Evolutionary conservation across 192 early-diverging fungal genomes (phyloP).

Genomic region (Irineochytrium annulatum): DNA sequence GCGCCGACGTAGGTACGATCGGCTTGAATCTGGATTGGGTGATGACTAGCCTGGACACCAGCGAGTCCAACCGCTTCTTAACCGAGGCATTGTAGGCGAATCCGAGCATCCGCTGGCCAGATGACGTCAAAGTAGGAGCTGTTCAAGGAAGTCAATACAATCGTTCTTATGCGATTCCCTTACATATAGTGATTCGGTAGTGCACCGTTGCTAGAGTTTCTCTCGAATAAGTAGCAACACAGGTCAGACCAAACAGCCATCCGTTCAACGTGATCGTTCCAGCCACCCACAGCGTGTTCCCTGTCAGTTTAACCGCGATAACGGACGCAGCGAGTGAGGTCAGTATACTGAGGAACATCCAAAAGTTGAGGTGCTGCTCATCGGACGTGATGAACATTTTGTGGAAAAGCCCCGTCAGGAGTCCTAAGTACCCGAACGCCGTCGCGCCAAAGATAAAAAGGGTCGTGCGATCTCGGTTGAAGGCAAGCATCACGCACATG

Average conservation of each 20-base stretch:
- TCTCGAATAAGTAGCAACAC: constrained; percentile 8
- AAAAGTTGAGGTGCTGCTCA: constrained; percentile 22
- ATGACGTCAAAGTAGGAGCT: constrained; percentile 31
- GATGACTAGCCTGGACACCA: background rate
- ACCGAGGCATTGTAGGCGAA: background rate
- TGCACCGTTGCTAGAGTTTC: constrained; percentile 29
- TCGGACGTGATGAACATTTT: constrained; percentile 37
- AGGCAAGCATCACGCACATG: background rate
- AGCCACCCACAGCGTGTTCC: constrained; percentile 6
- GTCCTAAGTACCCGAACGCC: constrained; percentile 7
- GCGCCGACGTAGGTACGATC: constrained; percentile 5
- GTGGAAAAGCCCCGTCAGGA: constrained; percentile 33
- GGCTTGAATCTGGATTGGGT: background rate
- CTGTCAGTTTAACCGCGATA: constrained; percentile 18
- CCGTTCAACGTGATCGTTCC: constrained; percentile 24
- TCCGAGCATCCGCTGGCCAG: constrained; percentile 31
- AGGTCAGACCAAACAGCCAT: constrained; percentile 38
- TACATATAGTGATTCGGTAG: constrained; percentile 29
- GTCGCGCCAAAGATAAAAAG: constrained; percentile 2
- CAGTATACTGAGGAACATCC: constrained; percentile 15
- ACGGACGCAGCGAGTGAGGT: constrained; percentile 10
- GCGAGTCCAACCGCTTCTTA: background rate
- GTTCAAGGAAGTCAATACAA: constrained; percentile 13
- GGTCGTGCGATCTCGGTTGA: background rate
- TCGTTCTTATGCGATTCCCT: constrained; percentile 11